phyloP scores from a whole-genome alignment of 2,329 filamentous ascomycete genomes.

The Fusarium continuum region DNA sequence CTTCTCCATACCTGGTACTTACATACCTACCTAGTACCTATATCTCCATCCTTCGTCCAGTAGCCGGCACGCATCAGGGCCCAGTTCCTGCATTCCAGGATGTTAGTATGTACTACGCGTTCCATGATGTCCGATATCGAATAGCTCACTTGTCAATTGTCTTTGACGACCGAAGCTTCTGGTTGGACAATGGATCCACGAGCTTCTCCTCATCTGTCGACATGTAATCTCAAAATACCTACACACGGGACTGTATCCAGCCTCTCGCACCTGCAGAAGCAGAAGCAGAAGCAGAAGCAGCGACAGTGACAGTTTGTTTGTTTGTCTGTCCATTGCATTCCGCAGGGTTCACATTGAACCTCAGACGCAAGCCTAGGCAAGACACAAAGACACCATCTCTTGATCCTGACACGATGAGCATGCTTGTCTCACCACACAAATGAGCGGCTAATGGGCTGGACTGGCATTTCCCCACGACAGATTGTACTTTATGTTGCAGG shows the following conservation, averaged over 20 bases:
- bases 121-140: slow-evolving; percentile 36
- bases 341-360: slow-evolving; percentile 30
- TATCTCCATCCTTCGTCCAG: slow-evolving; percentile 25
- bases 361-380: slow-evolving; percentile 22
- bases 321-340: slow-evolving; percentile 30
- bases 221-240: slow-evolving; percentile 28
- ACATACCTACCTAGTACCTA: slow-evolving; percentile 9
- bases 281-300: not conserved
- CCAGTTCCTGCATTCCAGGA: slow-evolving; percentile 44
- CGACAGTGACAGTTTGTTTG: too few relatives aligned
- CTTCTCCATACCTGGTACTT: slow-evolving; percentile 20
- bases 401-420: slow-evolving; percentile 24
- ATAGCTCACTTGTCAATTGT: slow-evolving; percentile 37
- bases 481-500: slow-evolving; percentile 20
- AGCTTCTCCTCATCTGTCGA: slow-evolving; percentile 40
- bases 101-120: slow-evolving; percentile 13
- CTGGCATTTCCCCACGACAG: slow-evolving; percentile 18
- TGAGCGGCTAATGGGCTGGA: slow-evolving; percentile 26
- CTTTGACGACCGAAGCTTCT: slow-evolving; percentile 19
- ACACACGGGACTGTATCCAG: slow-evolving; percentile 31
- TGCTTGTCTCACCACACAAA: slow-evolving; percentile 14
- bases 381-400: slow-evolving; percentile 24
- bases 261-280: slow-evolving; percentile 30
- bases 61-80: slow-evolving; percentile 17
- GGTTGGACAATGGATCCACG: slow-evolving; percentile 42